A percentile compares a stretch with the other conserved stretches of the same genome.
Conservation (phyloP, 306 rosid species). For the Prunus armeniaca region DNA sequence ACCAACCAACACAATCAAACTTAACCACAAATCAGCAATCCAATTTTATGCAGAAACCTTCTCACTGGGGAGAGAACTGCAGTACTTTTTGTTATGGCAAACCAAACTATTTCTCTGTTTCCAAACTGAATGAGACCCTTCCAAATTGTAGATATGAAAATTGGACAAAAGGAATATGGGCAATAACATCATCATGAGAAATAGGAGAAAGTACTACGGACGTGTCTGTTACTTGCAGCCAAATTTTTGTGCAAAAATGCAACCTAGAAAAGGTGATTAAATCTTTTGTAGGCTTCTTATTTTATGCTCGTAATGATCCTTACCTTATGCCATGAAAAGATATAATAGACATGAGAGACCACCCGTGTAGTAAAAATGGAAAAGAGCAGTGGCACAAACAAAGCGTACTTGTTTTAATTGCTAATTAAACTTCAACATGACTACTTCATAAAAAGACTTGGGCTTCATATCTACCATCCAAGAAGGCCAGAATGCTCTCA, state of each 20-base stretch:
- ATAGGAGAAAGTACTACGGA: not conserved
- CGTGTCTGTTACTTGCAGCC: not conserved
- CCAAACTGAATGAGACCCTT: not conserved
- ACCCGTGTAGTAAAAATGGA: not conserved
- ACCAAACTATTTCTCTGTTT: not conserved
- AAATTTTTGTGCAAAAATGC: not conserved
- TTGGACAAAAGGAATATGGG: not conserved
- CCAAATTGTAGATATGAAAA: not conserved
- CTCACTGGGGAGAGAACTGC: not conserved
- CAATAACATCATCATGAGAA: not conserved
- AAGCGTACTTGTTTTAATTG: not conserved
- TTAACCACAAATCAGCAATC: too few species aligned
- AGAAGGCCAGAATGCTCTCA: not conserved
- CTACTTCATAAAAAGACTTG: not conserved
- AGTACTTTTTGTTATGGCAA: not conserved
- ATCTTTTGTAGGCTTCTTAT: not conserved
- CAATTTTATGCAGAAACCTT: not conserved
- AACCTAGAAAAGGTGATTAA: not conserved
- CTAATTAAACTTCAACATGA: not conserved
- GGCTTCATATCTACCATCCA: not conserved
- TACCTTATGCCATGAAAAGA: not conserved
- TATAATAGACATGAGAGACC: not conserved
- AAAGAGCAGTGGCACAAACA: not conserved
- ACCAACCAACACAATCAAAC: too few species aligned
- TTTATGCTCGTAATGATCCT: not conserved